phyloP scores from a whole-genome alignment of 129 eudicot genomes.

The Cynara cardunculus region DNA sequence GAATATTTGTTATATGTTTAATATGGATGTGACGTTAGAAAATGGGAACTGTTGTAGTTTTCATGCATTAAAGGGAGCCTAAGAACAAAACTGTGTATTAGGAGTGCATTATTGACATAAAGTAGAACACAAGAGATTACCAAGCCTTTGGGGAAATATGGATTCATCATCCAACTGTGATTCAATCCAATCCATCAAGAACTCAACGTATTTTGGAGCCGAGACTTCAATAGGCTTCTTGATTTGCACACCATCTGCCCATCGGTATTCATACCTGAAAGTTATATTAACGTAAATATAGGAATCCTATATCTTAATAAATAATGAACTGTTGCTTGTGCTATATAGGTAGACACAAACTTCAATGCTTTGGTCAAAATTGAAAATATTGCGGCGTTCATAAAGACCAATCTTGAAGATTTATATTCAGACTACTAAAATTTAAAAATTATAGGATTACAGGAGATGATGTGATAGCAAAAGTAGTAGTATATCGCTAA shows the following conservation, averaged over 20 bases:
- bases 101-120: neutral
- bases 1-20: neutral
- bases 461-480: neutral
- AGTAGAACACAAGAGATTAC: slow-evolving; percentile 34
- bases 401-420: too few species aligned
- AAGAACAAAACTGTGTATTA: neutral
- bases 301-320: neutral
- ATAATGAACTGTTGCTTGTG: neutral
- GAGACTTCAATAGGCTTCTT: slow-evolving; percentile 98
- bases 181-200: slow-evolving; percentile 95
- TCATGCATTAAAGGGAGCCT: neutral
- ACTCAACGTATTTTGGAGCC: slow-evolving; percentile 97
- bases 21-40: neutral
- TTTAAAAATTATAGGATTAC: neutral
- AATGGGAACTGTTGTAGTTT: neutral
- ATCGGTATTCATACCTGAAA: slow-evolving; percentile 82
- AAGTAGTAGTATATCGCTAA: slow-evolving; percentile 5
- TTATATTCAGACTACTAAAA: too few species aligned
- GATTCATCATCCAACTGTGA: slow-evolving; percentile 91
- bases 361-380: too few species aligned
- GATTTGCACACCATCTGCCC: slow-evolving; percentile 95
- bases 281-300: slow-evolving; percentile 14
- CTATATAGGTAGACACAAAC: neutral
- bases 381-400: too few species aligned
- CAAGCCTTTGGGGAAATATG: slow-evolving; percentile 88